A percentile compares a stretch with the other conserved stretches of the same genome.
These are phyloP conservation scores for Trichophyton schoenleinii DNA, from an alignment of 2,329 filamentous ascomycete genomes.

Conservation along the genomic window DNA sequence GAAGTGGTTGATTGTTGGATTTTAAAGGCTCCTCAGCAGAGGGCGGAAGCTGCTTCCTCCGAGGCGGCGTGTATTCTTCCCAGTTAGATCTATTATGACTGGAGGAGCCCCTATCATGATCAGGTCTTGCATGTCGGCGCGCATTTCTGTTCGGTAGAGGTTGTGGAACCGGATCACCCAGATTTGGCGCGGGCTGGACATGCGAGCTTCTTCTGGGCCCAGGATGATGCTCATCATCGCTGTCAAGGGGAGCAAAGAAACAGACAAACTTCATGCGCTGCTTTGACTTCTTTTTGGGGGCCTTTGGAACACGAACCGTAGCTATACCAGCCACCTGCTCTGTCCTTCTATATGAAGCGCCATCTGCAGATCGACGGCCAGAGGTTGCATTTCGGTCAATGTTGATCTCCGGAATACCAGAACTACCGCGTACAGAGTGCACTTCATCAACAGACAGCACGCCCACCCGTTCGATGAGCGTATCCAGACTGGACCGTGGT, in stretches of 20 bases:
- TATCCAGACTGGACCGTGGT: constrained; percentile 69
- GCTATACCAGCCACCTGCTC: neutral
- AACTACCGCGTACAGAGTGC: neutral
- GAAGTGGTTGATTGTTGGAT: constrained; percentile 9
- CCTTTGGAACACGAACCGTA: neutral
- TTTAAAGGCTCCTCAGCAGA: neutral
- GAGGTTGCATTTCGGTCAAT: neutral
- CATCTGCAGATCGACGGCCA: neutral
- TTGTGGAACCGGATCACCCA: neutral
- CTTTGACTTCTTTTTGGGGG: constrained; percentile 14
- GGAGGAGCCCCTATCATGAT: neutral
- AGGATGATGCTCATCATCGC: constrained; percentile 17
- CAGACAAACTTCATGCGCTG: constrained; percentile 20
- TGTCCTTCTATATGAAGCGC: too few species aligned
- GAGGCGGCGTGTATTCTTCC: neutral
- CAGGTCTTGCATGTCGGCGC: neutral
- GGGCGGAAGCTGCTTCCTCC: neutral
- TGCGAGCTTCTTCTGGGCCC: neutral
- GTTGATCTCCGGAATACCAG: neutral
- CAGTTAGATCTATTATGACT: neutral
- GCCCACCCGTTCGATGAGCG: constrained; percentile 66
- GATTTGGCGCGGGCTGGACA: neutral
- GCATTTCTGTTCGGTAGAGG: neutral
- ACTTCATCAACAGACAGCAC: constrained; percentile 50
- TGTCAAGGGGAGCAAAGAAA: constrained; percentile 24